phyloP scores from a whole-genome alignment of 2,329 filamentous ascomycete genomes.

The Periconia digitata region DNA sequence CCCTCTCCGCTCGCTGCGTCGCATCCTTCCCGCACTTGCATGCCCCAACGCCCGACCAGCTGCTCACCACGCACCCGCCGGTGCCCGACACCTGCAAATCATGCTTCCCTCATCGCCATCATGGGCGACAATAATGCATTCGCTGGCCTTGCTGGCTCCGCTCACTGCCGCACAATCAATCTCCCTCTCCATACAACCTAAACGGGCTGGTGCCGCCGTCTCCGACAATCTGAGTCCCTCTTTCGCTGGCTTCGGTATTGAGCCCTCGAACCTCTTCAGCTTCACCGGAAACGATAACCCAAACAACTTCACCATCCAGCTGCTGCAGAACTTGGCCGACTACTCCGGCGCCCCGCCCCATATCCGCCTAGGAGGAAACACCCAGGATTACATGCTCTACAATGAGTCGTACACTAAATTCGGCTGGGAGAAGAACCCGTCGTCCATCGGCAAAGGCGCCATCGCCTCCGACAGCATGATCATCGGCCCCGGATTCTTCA shows the following conservation, averaged over 20 bases:
- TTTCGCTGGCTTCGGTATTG: constrained; percentile 55
- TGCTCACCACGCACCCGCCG: neutral
- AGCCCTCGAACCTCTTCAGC: constrained; percentile 56
- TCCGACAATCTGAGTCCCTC: constrained; percentile 45
- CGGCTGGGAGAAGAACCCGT: constrained; percentile 42
- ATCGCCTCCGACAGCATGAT: constrained; percentile 49
- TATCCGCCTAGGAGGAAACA: constrained; percentile 55
- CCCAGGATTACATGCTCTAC: constrained; percentile 54
- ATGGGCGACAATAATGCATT: constrained; percentile 14
- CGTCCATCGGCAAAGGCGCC: constrained; percentile 44
- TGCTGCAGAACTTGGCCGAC: constrained; percentile 52
- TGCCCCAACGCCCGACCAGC: neutral
- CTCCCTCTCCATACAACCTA: constrained; percentile 33
- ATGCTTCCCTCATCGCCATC: constrained; percentile 18
- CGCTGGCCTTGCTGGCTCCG: constrained; percentile 10
- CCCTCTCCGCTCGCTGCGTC: no score
- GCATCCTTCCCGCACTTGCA: no score
- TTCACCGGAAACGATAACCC: constrained; percentile 49
- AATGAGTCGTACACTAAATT: constrained; percentile 40
- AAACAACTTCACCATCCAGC: constrained; percentile 51
- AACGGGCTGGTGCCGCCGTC: constrained; percentile 27
- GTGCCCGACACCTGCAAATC: neutral
- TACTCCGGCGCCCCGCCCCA: constrained; percentile 53
- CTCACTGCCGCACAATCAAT: constrained; percentile 31
- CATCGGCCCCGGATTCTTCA: constrained; percentile 52